Base-by-base conservation (phyloP, 148 eudicot genomes). In the Rhododendron molle region DNA sequence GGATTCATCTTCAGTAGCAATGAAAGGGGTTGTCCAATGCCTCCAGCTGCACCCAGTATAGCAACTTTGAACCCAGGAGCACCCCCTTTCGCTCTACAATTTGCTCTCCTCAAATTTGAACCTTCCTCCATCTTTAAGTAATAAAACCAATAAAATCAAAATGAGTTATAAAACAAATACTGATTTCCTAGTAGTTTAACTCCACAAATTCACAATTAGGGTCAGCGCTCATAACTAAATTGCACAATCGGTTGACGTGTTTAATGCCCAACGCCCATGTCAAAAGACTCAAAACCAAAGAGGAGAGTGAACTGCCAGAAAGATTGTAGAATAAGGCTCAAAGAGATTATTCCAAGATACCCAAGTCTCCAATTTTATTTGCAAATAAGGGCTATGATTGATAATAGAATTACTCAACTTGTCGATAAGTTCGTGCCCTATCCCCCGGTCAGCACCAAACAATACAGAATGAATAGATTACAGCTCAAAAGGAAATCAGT, bases 1-100 rank as follows among this genome's bases (percentile, higher is more conserved):
- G 99, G 99, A 52, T 97, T 97, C 93, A 95, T 97, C 94, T 97
- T 97, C 98, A 97, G 93, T 30, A 97, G 89, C 98, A 97, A 84
- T 4, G 99, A 89, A 26, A 97, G 92, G 1, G 99, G 93, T 81
- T 97, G 99, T 44, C 99, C 99, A 10, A 97, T 97, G 21, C 99
- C 99, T 80, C 99, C 99, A 86, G 99, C 98, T 32, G 99, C 99
- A 30, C 99, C 99, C 86, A 97, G 73, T 52, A 97, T 91, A 0
- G 99, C 99, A 28, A 97, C 99, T 87, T 94, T 95, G 85, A 97
- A 97, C 8, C 99, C 99, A 7, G 96, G 90, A 9, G 96, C 92
- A 14, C 91, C 99, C 0, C 99, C 99, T 88, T 97, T 97, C 44
- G 98, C 99, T 85, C 99, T 89, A 89, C 99, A 97, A 85, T 93